Evolutionary conservation across 2,329 filamentous ascomycete species (phyloP), one percentile per base, ranked within the genome.

Genomic region (Phialemoniopsis sp.): DNA sequence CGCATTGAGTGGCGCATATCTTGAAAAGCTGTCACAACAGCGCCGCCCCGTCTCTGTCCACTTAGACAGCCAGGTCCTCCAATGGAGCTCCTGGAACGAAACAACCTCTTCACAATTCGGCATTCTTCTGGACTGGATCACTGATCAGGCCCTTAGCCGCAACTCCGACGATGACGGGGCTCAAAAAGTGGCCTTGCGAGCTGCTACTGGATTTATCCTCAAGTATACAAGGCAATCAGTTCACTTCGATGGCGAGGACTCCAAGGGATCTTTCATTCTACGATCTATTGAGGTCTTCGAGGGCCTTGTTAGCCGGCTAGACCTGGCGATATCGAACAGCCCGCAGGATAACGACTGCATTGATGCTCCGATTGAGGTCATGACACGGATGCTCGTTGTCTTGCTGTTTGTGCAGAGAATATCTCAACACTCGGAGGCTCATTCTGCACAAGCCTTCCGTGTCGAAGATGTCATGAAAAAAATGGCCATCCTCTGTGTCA

Each of bases 91-190:
- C 3, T 84, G 80, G 80, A 63, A 78, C 46, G 72, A 73, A 9
- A 66, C 66, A 26, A 68, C 72, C 3, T 82, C 80, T 2, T 82
- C 79, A 4, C 78, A 84, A 47, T 48, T 83, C 15, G 79, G 80
- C 3, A 64, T 82, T 30, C 57, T 80, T n/a, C 62, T 81, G 42
- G 80, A 84, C 54, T 78, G 70, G 55, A 59, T 83, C 26, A 54
- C 62, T 10, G 76, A 81, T 28, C 63, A 72, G 34, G 41, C 21
- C 21, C 21, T 26, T 6, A 10, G 21, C 10, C 21, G 21, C 10
- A 6, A 6, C 21, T 26, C 21, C 21, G 21, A 26, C 10, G 21
- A 26, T 10, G 21, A 26, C 21, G 10, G 21, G 6, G 10, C 10
- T 10, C 21, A 26, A 26, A 26, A 10, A 26, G 21, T 10, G 10